Percentiles rank a stretch among this genome's conserved stretches.
Evolutionary conservation across 75 land plant species (phyloP).

Genomic region (Sequoiadendron giganteum): DNA sequence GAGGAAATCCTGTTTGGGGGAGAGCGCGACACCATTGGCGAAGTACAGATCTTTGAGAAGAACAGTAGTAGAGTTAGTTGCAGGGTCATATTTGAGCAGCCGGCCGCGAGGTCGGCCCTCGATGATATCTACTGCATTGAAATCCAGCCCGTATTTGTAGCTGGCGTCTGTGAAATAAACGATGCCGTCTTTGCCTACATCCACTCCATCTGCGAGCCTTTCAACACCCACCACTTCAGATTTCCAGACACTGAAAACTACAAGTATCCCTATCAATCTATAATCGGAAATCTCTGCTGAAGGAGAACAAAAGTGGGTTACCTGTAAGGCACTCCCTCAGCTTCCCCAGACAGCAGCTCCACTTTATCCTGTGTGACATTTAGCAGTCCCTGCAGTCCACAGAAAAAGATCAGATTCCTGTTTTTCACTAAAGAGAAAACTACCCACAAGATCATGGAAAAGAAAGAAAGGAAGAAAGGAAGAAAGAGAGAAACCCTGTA

Average conservation of each 20-base stretch:
- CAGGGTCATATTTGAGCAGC: conserved; percentile 59
- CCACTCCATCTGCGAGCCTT: conserved; percentile 51
- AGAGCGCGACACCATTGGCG: conserved; percentile 72
- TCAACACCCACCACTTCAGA: neutral
- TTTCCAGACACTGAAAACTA: neutral
- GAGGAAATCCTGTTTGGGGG: conserved; percentile 46
- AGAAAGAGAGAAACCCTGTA: conserved; percentile 20
- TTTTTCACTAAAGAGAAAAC: neutral
- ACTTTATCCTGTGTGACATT: conserved; percentile 29
- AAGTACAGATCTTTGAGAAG: conserved; percentile 34
- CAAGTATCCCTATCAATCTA: too few relatives aligned
- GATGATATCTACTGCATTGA: conserved; percentile 16
- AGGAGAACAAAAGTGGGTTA: neutral
- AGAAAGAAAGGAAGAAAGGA: neutral
- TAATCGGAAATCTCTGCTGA: neutral
- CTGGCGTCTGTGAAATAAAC: conserved; percentile 80
- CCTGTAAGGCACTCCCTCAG: conserved; percentile 48
- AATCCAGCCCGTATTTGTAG: conserved; percentile 31
- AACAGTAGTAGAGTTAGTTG: conserved; percentile 40
- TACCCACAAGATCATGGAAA: neutral
- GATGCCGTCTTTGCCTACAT: conserved; percentile 52
- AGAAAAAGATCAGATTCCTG: neutral
- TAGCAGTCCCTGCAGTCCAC: conserved; percentile 44
- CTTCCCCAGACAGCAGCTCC: conserved; percentile 52
- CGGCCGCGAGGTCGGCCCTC: conserved; percentile 64